Base-by-base conservation (phyloP, 129 eudicot species). In the Lactuca sativa region DNA sequence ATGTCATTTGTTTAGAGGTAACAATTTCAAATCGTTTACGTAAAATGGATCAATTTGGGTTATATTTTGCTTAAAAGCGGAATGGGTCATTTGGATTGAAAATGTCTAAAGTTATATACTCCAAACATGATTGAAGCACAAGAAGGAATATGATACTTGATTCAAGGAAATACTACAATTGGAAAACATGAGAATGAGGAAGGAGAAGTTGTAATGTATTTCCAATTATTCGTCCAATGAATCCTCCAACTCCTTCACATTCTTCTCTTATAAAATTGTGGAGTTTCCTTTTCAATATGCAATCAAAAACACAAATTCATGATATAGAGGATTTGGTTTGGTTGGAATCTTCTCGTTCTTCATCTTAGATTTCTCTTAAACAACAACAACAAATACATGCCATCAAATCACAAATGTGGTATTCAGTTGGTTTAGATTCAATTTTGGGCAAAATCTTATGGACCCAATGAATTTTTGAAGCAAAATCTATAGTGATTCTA, bases 191-290 rank as follows among this genome's bases (percentile, higher is more conserved):
- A 21, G 44, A 36, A 60, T 4, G 34, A 25, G 7, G 6, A 58
- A 71, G 58, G 13, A 14, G 47, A 32, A 73, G 57, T 58, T 73
- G 86, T 66, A 87, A 95, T 96, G 77, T 85, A 76, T 84, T 95
- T 80, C 96, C 97, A 65, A 90, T 96, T 90, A 82, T 90, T 70
- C 86, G 81, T 55, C 96, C 99, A 74, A 87, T 53, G 59, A 90
- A 95, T 25, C 96, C 99, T 73, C 93, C 91, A 71, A 95, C 84
- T 15, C 93, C 93, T 9, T 76, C 78, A 61, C 83, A 78, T 31
- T 95, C 92, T 81, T 88, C 97, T 80, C 83, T 77, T 11, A 90
- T 79, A 70, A 82, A 95, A 71, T 90, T 89, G 47, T 95, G 97
- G 30, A 87, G 60, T 33, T 95, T 95, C 91, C 84, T 80, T 80